Base-by-base conservation (phyloP, 2,329 filamentous ascomycete genomes). In the Ceratocystiopsis brevicomis region DNA sequence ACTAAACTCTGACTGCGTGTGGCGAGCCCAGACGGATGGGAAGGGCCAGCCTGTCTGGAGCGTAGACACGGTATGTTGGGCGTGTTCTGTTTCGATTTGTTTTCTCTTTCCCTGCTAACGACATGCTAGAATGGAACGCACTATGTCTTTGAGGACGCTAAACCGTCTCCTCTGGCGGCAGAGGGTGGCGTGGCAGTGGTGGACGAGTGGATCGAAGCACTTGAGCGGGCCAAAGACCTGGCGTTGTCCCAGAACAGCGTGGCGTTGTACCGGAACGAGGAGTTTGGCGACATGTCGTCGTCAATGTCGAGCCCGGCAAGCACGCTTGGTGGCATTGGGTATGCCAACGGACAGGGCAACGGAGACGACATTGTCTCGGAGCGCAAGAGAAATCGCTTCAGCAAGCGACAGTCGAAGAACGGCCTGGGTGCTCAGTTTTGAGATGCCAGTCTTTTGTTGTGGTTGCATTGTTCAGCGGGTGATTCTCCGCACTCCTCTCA, bases 61-160 rank as follows among this genome's bases (percentile, higher is more conserved):
- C 60, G 79, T 96, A 42, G 86, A 96, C 64, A 92, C 84, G 52
- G 90, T 96, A 76, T 69, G 86, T 50, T 25, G 11, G 9, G n/a
- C 3, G 3, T 39, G 1, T 35, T 15, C 13, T 36, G 36, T 43
- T 14, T 38, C 30, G 9, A 2, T 4, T 2, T 37, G 35, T 1
- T 8, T 17, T 6, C n/a, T 4, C n/a, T 41, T 34, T 4, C 4
- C 33, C 15, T 49, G 42, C 51, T 44, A 16, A 14, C 59, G 5
- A 16, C 6, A 5, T 16, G 15, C 8, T 46, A 94, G 88, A 76
- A 76, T 50, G 87, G 93, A 46, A 81, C 87, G 55, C 87, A 92
- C 53, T 90, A 83, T 57, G 81, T 81, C 14, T 98, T 98, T 54
- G 90, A 98, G 62, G 87, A 96, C 54, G 70, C 77, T n/a, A 94